Evolutionary conservation across 2,329 filamentous ascomycete species (phyloP), one percentile per base, ranked within the genome.

Genomic region (Ophiostoma fasciatum): DNA sequence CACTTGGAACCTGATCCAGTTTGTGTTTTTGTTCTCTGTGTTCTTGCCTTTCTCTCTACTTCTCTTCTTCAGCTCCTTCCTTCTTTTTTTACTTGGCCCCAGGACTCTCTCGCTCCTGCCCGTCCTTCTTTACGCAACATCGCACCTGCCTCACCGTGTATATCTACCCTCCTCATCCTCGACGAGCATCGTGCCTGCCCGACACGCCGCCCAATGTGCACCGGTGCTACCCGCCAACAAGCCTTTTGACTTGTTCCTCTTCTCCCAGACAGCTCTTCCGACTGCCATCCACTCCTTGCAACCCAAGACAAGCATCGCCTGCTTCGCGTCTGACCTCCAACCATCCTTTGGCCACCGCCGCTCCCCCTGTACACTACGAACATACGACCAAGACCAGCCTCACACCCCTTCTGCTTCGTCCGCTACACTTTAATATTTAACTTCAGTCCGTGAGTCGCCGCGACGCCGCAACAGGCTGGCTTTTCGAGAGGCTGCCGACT

Each of bases 81-180:
- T 17, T 37, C 36, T 23, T 39, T 42, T 30, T 30, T 31, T n/a
- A n/a, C n/a, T n/a, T n/a, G n/a, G n/a, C n/a, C n/a, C n/a, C n/a
- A n/a, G n/a, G n/a, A n/a, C n/a, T n/a, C n/a, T n/a, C n/a, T n/a
- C n/a, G n/a, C 57, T 48, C 41, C 47, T 55, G 53, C 55, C 51
- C 53, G 55, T 57, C 61, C 56, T 58, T 64, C 63, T 53, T 64
- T 67, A 40, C 33, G 39, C 25, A 36, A 19, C 29, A 39, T 36
- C 28, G 32, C 35, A 42, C 42, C 33, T 45, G 44, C 36, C 40
- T 6, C n/a, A 3, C 18, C 29, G 17, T 35, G 30, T 35, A 35
- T 28, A 30, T 34, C 46, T 37, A 44, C 43, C 33, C 38, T 39
- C 43, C 40, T 42, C 43, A 29, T 34, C 37, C 37, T 37, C 38